Conservation (phyloP, 2,329 filamentous ascomycete species). For the Coleophoma crateriformis region DNA sequence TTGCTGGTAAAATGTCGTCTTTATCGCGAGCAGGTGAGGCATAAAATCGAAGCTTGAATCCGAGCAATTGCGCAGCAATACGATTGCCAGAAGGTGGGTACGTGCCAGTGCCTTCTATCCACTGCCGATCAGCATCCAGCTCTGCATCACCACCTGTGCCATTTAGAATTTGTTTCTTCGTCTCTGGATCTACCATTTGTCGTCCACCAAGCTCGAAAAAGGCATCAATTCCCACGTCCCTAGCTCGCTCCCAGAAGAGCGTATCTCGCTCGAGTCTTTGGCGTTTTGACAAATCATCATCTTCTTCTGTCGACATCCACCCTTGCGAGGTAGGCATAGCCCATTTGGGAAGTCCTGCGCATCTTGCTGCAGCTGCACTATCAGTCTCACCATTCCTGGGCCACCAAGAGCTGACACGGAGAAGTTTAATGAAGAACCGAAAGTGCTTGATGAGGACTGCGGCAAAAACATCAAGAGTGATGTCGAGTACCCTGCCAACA, state of each 20-base stretch:
- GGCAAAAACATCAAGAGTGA: constrained; percentile 91
- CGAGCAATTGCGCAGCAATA: constrained; percentile 88
- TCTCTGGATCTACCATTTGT: constrained; percentile 54
- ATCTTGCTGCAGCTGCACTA: constrained; percentile 30
- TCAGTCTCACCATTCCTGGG: constrained; percentile 57
- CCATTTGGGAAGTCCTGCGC: constrained; percentile 76
- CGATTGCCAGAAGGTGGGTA: constrained; percentile 81
- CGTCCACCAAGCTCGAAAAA: constrained; percentile 86
- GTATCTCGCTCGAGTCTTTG: constrained; percentile 62
- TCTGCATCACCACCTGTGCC: constrained; percentile 33
- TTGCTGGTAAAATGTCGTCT: constrained; percentile 77
- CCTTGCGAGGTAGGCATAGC: constrained; percentile 66
- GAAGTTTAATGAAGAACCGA: constrained; percentile 89
- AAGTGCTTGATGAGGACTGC: constrained; percentile 89
- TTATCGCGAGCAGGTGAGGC: constrained; percentile 72
- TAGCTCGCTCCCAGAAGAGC: constrained; percentile 77
- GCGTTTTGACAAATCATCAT: constrained; percentile 52
- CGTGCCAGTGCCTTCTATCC: constrained; percentile 77
- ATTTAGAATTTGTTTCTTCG: constrained; percentile 37
- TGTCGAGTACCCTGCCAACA: constrained; percentile 88
- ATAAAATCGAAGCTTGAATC: constrained; percentile 96
- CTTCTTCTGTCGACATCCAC: constrained; percentile 61
- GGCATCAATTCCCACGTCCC: constrained; percentile 69
- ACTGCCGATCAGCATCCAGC: constrained; percentile 55
- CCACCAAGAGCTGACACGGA: constrained; percentile 96